Base-by-base conservation (phyloP, 331 rosid genomes). In the Stylosanthes scabra region DNA sequence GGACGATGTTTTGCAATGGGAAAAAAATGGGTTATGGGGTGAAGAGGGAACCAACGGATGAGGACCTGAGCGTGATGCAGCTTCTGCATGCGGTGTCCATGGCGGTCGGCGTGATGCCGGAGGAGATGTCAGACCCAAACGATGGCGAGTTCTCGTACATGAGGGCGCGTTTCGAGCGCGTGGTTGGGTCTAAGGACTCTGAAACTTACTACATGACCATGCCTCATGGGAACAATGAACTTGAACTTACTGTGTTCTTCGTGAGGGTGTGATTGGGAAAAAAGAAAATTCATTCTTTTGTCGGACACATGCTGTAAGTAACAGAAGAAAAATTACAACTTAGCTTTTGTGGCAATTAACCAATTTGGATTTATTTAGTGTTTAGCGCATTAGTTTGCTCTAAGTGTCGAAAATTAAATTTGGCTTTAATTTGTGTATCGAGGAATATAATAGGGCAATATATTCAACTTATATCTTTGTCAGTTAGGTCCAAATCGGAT, bases 151-250 rank as follows among this genome's bases (percentile, higher is more conserved):
- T 93, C 12, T 86, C 86, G 25, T 91, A 91, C 63, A 81, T 85
- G 96, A 87, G 98, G 66, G 88, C 84, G 0, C 27, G 79, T 81
- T 91, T 93, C 25, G 97, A 89, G 74, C 83, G 95, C 0, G 97
- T 89, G 8, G 69, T 86, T 2, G 97, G 95, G 44, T 91, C 98
- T 0, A 93, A 74, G 81, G 98, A 91, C 39, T 91, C 96, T 0
- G 97, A 93, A 72, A 85, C 97, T 7, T 91, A 84, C 40, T 88
- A 93, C 9, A 91, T 93, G 97, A 58, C 86, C 85, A 91, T 87
- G 84, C 98, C 96, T 1, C 93, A 93, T 2, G 88, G 80, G 3
- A 82, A 70, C 40, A 77, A 63, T 41, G 97, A 94, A 0, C 84
- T 86, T 51, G 97, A 93, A 51, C 84, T 93, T 2, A 88, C 84